phyloP scores from a whole-genome alignment of 176 grass and related monocot genomes.

The Pharus latifolius region DNA sequence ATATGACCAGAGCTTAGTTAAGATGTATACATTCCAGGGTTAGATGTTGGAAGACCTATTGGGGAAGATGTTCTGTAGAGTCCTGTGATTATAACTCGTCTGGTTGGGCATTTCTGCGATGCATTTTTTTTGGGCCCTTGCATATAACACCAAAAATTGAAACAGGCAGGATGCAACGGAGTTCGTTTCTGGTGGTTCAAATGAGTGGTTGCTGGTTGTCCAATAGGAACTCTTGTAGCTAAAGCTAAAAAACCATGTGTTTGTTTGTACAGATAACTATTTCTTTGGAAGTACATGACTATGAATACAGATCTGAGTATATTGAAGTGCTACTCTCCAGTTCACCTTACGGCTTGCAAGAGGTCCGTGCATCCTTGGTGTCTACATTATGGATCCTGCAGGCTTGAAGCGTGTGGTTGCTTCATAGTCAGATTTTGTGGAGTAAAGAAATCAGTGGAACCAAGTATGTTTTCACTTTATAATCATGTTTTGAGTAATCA shows the following conservation, averaged over 20 bases:
- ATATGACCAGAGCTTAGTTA: background rate
- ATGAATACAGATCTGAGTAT: background rate
- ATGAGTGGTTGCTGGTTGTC: slow-evolving; percentile 8
- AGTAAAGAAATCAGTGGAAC: too few species aligned
- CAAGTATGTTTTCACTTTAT: too few species aligned
- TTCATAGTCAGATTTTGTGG: too few species aligned
- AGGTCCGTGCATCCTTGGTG: too few species aligned
- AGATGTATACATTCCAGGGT: background rate
- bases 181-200: background rate
- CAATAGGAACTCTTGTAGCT: background rate
- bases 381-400: too few species aligned
- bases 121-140: slow-evolving; percentile 28
- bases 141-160: slow-evolving; percentile 19
- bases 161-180: background rate
- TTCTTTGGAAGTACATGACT: background rate
- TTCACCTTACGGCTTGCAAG: too few species aligned
- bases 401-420: too few species aligned
- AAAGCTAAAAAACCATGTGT: slow-evolving; percentile 21
- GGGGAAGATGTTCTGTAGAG: slow-evolving; percentile 2
- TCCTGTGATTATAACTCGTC: background rate
- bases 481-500: too few species aligned
- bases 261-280: slow-evolving; percentile 18
- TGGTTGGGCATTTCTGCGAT: slow-evolving; percentile 10
- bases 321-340: too few species aligned
- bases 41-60: slow-evolving; percentile 12